Conservation (phyloP, 495 filamentous ascomycete genomes). For the Pseudomonodictys pantanalensis region DNA sequence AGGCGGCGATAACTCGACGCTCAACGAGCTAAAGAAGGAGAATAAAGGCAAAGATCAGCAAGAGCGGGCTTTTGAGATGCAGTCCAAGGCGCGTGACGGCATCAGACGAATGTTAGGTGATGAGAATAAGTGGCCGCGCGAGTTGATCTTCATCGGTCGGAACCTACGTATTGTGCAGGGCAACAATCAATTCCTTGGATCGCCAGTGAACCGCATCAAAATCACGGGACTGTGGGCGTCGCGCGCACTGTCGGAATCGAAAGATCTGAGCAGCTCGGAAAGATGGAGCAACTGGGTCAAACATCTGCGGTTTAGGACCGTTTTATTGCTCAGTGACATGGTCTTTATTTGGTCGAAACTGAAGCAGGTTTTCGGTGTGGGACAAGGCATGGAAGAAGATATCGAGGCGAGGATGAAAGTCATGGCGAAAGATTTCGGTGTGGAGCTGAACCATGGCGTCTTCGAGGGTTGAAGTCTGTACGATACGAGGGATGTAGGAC, state of each 20-base stretch:
- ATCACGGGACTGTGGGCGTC: slow-evolving; percentile 90
- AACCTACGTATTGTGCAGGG: slow-evolving; percentile 91
- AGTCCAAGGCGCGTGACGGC: slow-evolving; percentile 76
- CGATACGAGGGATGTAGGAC: background rate
- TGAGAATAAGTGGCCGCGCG: slow-evolving; percentile 87
- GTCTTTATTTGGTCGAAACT: slow-evolving; percentile 79
- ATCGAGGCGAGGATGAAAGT: slow-evolving; percentile 79
- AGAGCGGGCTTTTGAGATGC: slow-evolving; percentile 75
- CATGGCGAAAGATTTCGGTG: slow-evolving; percentile 86
- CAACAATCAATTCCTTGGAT: slow-evolving; percentile 81
- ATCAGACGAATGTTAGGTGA: slow-evolving; percentile 82
- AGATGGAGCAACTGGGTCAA: slow-evolving; percentile 57
- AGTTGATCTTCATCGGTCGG: slow-evolving; percentile 92
- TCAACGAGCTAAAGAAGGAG: slow-evolving; percentile 53
- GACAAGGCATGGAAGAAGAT: slow-evolving; percentile 89
- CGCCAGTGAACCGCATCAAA: slow-evolving; percentile 91
- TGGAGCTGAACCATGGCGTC: slow-evolving; percentile 81
- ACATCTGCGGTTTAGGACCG: slow-evolving; percentile 75
- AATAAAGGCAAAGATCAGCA: slow-evolving; percentile 56
- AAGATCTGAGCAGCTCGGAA: slow-evolving; percentile 56
- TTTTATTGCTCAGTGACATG: slow-evolving; percentile 74
- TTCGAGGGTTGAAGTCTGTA: slow-evolving; percentile 69
- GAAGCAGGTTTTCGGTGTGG: slow-evolving; percentile 67
- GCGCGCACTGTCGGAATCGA: slow-evolving; percentile 67
- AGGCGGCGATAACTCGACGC: slow-evolving; percentile 70